Evolutionary conservation across 2,329 filamentous ascomycete species (phyloP), one percentile per base, ranked within the genome.

Genomic region (Colletotrichum sp.): DNA sequence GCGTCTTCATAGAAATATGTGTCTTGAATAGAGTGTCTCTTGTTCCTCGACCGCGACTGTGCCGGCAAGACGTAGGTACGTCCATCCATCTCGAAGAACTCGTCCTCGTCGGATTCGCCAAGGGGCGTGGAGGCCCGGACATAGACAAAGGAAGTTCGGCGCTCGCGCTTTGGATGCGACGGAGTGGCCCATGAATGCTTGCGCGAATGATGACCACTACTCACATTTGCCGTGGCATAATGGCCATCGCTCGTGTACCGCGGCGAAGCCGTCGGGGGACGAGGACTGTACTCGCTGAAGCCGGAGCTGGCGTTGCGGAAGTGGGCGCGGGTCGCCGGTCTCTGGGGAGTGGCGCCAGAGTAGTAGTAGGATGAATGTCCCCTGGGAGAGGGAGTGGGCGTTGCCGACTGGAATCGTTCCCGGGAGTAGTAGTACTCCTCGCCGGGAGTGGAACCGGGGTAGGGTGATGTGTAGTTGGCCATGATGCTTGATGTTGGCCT

Each of bases 151-250:
- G 90, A 91, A 85, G 85, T 86, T 82, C 89, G 89, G 81, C 90
- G 89, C 83, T 91, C 89, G 85, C 86, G 88, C 86, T 85, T 86
- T 81, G 85, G 82, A 80, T 80, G 78, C 79, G 84, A 85, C 82
- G 85, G 85, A 82, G 84, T 85, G 79, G 87, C 84, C 82, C 85
- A 88, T 84, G 86, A 88, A 85, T 85, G 82, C 85, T 89, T 89
- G 81, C 85, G 85, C 82, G 84, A 80, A 81, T 84, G 84, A 84
- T 84, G 85, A 84, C 86, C 85, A 82, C 82, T 84, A 92, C 90
- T 92, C 90, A 92, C 90, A 92, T 92, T 90, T 86, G 89, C 90
- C 86, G 90, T 92, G 86, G 89, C 90, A 87, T 92, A 92, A 82
- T 90, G 87, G 84, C 90, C 90, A 82, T 87, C 88, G 88, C 90